A percentile compares a stretch with the other conserved stretches of the same genome.
Conservation (phyloP, 106 monocot species). For the Acorus calamus region DNA sequence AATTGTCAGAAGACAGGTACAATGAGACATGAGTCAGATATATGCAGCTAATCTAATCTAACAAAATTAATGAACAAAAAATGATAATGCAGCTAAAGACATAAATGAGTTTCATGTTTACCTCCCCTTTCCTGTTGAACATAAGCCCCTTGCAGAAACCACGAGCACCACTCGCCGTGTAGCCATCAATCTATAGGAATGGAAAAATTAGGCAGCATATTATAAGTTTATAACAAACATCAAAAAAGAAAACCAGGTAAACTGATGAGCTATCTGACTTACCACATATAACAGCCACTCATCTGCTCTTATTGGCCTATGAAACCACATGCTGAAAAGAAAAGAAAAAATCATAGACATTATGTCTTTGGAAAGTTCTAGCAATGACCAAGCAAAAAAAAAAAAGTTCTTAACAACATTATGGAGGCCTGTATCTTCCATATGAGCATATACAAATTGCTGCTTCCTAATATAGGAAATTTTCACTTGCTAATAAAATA, state of each 20-base stretch:
- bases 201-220: neutral
- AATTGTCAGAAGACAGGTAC: neutral
- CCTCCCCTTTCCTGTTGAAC: conserved; percentile 93
- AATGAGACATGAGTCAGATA: neutral
- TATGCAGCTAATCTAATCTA: neutral
- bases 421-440: no score
- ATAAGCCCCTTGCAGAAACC: conserved; percentile 65
- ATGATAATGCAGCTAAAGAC: neutral
- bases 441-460: no score
- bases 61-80: neutral
- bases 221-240: neutral
- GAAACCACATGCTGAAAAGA: conserved; percentile 82
- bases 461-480: no score
- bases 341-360: neutral
- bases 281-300: conserved; percentile 80
- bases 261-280: neutral
- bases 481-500: no score
- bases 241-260: neutral
- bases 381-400: neutral
- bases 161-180: conserved; percentile 51
- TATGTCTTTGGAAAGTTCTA: neutral
- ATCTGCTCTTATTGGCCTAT: conserved; percentile 71
- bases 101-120: conserved; percentile 9
- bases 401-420: neutral
- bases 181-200: conserved; percentile 65